Base-by-base conservation (phyloP, 768 basidiomycete species). In the Russula dissimulans region DNA sequence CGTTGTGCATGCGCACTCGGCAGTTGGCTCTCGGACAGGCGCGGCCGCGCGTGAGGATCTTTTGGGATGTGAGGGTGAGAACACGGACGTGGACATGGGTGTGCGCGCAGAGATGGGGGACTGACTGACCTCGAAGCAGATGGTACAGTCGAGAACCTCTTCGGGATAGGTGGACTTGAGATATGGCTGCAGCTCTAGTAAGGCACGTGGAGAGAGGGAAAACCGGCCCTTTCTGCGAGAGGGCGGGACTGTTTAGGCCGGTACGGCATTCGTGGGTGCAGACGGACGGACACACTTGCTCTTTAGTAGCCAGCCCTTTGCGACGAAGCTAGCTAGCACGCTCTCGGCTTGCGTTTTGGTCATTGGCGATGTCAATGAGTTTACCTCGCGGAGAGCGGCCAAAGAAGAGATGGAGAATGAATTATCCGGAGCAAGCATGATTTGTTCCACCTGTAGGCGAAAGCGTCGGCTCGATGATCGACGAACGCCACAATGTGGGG, bases 361-460 rank as follows among this genome's bases (percentile, higher is more conserved):
- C 78, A 92, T 84, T 62, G 76, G 85, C 4, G 72, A 67, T 54
- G 70, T 69, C 61, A 90, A 74, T 34, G 75, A 68, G 60, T 75
- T 78, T 14, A 85, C 80, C 71, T 90, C 86, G 48, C 89, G 83
- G 44, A 91, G 74, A 0, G 90, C 91, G 3, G 83, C 85, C 29
- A 89, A 72, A 5, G 89, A 90, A 0, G 88, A 86, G 11, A 91
- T 78, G 17, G 85, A 91, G 70, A 79, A 95, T 0, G 86, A 75
- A 67, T 86, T 82, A 44, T 78, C 78, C 6, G 89, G 83, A 7
- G 91, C 89, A 17, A 86, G 77, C 81, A 94, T 87, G 66, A 95
- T 93, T 72, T 88, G 86, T 67, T 93, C 89, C 43, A 95, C 79
- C 92, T 95, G 66, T 58, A 56, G 10, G 56, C 41, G 17, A 56